phyloP scores from a whole-genome alignment of 192 early-diverging fungal genomes.

The Backusella westeae region DNA sequence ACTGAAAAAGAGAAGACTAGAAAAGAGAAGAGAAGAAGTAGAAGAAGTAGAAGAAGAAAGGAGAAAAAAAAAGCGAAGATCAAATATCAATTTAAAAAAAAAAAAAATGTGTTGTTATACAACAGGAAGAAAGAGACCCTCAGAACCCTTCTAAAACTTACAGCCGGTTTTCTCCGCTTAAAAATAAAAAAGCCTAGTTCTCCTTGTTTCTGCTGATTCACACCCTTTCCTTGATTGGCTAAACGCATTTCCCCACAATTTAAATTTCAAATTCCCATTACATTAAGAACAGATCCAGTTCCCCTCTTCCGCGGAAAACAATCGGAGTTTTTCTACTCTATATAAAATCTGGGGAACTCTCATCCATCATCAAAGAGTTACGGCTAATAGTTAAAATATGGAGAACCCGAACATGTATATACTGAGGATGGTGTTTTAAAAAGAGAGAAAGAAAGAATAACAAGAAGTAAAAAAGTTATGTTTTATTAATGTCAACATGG shows the following conservation, averaged over 20 bases:
- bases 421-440: neutral
- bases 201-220: constrained; percentile 10
- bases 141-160: constrained; percentile 13
- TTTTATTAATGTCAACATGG: neutral
- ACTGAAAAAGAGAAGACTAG: neutral
- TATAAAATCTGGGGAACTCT: neutral
- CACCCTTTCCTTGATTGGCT: constrained; percentile 6
- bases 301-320: constrained; percentile 5
- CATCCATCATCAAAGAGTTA: neutral
- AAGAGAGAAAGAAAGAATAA: neutral
- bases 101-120: too few species aligned
- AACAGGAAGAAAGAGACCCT: neutral
- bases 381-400: neutral
- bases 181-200: neutral
- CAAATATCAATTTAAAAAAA: neutral
- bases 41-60: neutral
- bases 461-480: neutral
- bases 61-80: neutral
- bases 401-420: neutral
- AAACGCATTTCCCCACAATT: constrained; percentile 13
- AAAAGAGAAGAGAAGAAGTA: neutral
- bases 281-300: constrained; percentile 1
- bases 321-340: neutral
- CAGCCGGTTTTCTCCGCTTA: constrained; percentile 16
- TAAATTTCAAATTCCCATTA: constrained; percentile 9